phyloP scores from a whole-genome alignment of 2,329 filamentous ascomycete species.

The Calonectria honghensis region DNA sequence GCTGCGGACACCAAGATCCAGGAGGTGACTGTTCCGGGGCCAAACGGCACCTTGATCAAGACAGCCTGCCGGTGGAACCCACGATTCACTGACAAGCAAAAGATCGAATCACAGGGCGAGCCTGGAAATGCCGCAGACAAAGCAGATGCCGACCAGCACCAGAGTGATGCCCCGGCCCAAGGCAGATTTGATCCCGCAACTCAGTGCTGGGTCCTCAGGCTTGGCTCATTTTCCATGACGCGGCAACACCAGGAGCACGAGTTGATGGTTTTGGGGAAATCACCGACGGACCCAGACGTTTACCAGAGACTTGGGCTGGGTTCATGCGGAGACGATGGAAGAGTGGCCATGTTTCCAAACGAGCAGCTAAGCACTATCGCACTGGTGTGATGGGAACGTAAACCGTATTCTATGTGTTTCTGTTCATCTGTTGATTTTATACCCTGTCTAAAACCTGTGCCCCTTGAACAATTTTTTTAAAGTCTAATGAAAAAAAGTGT shows the following conservation, averaged over 20 bases:
- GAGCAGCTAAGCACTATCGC: neutral
- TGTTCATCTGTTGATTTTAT: neutral
- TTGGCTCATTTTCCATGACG: slow-evolving; percentile 40
- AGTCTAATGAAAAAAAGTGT: neutral
- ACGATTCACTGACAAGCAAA: neutral
- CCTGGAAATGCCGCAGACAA: neutral
- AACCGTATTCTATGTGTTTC: neutral
- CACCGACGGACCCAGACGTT: slow-evolving; percentile 20
- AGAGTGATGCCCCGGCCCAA: neutral
- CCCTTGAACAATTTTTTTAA: neutral
- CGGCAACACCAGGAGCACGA: slow-evolving; percentile 30
- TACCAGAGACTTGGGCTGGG: slow-evolving; percentile 46
- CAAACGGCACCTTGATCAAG: slow-evolving; percentile 15
- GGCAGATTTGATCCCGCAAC: slow-evolving; percentile 22
- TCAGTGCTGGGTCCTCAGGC: slow-evolving; percentile 44
- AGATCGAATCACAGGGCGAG: neutral
- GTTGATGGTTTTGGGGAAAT: slow-evolving; percentile 44
- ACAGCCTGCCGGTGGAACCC: slow-evolving; percentile 41
- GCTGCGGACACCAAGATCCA: slow-evolving; percentile 42
- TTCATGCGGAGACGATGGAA: slow-evolving; percentile 3
- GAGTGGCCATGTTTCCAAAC: neutral
- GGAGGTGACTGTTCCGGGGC: neutral
- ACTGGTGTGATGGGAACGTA: neutral
- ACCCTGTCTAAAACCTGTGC: too few species aligned
- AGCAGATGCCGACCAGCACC: neutral